Percentiles rank a stretch among this genome's conserved stretches.
phyloP scores from a whole-genome alignment of 352 stramenopile genomes.

The Halophytophthora batemanensis region DNA sequence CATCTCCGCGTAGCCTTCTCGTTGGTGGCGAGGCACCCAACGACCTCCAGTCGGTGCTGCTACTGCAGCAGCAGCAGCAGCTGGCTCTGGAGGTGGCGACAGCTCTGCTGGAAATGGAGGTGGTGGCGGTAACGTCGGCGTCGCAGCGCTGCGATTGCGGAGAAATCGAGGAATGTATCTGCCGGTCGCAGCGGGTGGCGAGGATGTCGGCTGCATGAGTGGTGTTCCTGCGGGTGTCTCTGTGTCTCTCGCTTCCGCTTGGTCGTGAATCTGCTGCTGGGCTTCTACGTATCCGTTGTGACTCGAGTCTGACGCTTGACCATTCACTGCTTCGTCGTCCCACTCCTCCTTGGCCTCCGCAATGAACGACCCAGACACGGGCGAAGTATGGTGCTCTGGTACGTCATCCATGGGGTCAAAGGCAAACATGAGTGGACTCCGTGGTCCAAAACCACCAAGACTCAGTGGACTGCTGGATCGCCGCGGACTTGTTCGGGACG shows the following conservation, averaged over 20 bases:
- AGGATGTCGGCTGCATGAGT: slow-evolving; percentile 48
- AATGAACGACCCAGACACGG: slow-evolving; percentile 12
- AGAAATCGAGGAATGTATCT: slow-evolving; percentile 77
- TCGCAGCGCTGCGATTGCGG: slow-evolving; percentile 56
- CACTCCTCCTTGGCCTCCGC: slow-evolving; percentile 24
- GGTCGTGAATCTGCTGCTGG: slow-evolving; percentile 25
- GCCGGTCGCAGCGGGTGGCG: slow-evolving; percentile 49
- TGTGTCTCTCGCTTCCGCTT: slow-evolving; percentile 11
- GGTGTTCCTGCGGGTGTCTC: slow-evolving; percentile 23
- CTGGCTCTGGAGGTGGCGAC: slow-evolving; percentile 36
- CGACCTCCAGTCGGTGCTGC: slow-evolving; percentile 36
- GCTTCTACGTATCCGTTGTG: no score
- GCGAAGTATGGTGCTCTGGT: slow-evolving; percentile 30
- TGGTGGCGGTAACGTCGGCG: slow-evolving; percentile 32
- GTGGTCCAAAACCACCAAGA: slow-evolving; percentile 54
- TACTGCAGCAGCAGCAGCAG: no score
- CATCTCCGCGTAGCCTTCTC: slow-evolving; percentile 48
- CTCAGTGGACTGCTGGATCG: slow-evolving; percentile 56
- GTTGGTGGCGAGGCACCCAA: slow-evolving; percentile 54
- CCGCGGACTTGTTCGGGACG: slow-evolving; percentile 47
- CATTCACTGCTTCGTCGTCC: no score
- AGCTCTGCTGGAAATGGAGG: slow-evolving; percentile 22
- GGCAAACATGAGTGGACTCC: slow-evolving; percentile 74
- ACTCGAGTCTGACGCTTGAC: no score
- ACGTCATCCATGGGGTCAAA: slow-evolving; percentile 76